A percentile compares a stretch with the other conserved stretches of the same genome.
Conservation (phyloP, 108 stramenopile genomes). For the Stephanodiscus minutulus region DNA sequence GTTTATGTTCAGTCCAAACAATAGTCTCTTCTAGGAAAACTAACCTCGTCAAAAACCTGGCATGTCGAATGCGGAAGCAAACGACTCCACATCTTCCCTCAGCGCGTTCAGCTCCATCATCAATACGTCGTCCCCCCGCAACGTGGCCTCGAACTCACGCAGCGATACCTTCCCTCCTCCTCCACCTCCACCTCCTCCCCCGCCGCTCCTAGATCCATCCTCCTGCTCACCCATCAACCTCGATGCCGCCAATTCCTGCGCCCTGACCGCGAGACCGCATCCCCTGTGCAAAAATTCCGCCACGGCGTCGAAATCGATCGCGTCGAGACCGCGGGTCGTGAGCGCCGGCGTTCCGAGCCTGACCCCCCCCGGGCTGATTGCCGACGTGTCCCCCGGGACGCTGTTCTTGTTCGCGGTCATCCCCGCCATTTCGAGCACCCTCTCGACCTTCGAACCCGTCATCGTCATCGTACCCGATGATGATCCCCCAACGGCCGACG, state of each 20-base stretch:
- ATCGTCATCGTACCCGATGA: too few relatives aligned
- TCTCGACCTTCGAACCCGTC: slow-evolving; percentile 97
- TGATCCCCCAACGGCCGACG: too few relatives aligned
- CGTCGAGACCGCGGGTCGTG: slow-evolving; percentile 88
- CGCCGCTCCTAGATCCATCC: background rate
- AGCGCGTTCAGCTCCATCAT: slow-evolving; percentile 41
- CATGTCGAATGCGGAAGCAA: slow-evolving; percentile 62
- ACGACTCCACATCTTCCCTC: slow-evolving; percentile 62
- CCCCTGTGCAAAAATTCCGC: slow-evolving; percentile 96
- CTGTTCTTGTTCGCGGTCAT: slow-evolving; percentile 99
- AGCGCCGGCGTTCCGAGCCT: slow-evolving; percentile 95
- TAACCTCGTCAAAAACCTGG: slow-evolving; percentile 57
- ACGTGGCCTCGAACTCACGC: slow-evolving; percentile 73
- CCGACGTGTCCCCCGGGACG: slow-evolving; percentile 95
- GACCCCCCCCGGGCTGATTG: slow-evolving; percentile 98
- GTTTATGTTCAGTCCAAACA: too few relatives aligned
- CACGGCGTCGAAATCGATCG: slow-evolving; percentile 92
- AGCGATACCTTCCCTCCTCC: slow-evolving; percentile 60
- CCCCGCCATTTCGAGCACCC: slow-evolving; percentile 90
- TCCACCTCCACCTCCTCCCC: background rate
- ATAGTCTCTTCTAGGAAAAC: too few relatives aligned
- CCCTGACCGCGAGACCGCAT: slow-evolving; percentile 76
- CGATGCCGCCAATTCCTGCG: slow-evolving; percentile 69
- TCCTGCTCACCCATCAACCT: background rate
- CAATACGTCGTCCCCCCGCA: slow-evolving; percentile 44